Evolutionary conservation across 2,329 filamentous ascomycete genomes (phyloP).

Genomic region (Fusarium marasasianum): DNA sequence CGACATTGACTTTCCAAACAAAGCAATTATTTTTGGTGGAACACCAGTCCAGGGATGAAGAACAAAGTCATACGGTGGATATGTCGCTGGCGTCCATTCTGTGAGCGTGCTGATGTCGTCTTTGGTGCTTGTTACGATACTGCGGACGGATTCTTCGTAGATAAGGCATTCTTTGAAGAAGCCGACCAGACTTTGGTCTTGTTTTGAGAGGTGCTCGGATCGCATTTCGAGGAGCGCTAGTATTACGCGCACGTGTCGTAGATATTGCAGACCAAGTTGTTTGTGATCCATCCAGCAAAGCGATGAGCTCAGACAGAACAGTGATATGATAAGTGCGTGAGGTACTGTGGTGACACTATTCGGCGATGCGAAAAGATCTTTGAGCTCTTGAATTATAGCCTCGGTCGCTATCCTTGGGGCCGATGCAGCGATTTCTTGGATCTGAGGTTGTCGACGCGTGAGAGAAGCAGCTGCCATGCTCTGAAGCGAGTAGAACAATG

Average conservation of each 20-base stretch:
- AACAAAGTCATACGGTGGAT: constrained; percentile 26
- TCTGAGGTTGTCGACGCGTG: constrained; percentile 8
- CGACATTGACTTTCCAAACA: constrained; percentile 35
- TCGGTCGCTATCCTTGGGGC: constrained; percentile 30
- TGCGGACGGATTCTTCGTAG: constrained; percentile 33
- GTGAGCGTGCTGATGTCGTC: constrained; percentile 33
- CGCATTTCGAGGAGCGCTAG: constrained; percentile 28
- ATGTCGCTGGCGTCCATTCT: constrained; percentile 15
- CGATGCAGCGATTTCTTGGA: constrained; percentile 25
- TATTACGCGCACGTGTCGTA: constrained; percentile 32
- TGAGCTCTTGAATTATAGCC: constrained; percentile 30
- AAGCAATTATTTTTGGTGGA: constrained; percentile 26
- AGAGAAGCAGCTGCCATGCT: constrained; percentile 36
- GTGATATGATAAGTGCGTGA: constrained; percentile 24
- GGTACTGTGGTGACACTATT: constrained; percentile 24
- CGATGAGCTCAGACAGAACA: constrained; percentile 34
- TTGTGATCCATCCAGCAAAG: constrained; percentile 34
- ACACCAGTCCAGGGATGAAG: constrained; percentile 35
- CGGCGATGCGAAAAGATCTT: constrained; percentile 14
- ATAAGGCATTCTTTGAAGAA: constrained; percentile 37
- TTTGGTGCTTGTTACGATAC: constrained; percentile 27
- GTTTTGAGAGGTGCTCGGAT: constrained; percentile 2
- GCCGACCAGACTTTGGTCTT: constrained; percentile 17
- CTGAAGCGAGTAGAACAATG: constrained; percentile 34
- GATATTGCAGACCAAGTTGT: constrained; percentile 33